These are phyloP conservation scores for Cadophora sp. DNA, from an alignment of 2,329 filamentous ascomycete genomes.

Conservation along the genomic window DNA sequence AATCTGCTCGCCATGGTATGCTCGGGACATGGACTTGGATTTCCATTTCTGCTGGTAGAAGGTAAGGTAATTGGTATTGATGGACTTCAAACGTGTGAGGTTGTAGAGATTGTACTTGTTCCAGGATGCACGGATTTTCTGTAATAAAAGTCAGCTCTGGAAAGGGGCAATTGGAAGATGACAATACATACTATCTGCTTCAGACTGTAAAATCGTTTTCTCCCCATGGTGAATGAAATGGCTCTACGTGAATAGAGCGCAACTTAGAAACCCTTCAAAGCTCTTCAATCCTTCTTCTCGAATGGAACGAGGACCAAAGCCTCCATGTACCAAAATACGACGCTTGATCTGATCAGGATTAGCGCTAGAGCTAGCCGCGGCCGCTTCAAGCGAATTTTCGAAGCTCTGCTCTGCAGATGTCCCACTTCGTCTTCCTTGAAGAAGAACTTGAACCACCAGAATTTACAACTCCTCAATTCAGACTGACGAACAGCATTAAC, in stretches of 20 bases:
- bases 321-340: background rate
- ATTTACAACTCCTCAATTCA: conserved; percentile 6
- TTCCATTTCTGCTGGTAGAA: conserved; percentile 99
- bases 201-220: conserved; percentile 71
- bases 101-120: conserved; percentile 98
- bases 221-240: conserved; percentile 47
- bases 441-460: background rate
- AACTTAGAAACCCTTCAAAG: background rate
- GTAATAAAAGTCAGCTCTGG: conserved; percentile 32
- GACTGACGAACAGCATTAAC: background rate
- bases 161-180: background rate
- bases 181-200: conserved; percentile 65
- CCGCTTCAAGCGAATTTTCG: conserved; percentile 11
- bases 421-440: background rate
- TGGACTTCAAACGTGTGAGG: conserved; percentile 62
- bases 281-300: background rate
- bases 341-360: background rate
- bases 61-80: conserved; percentile 58
- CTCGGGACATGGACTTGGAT: conserved; percentile 82
- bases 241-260: background rate
- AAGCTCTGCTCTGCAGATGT: background rate
- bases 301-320: conserved; percentile 2
- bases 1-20: conserved; percentile 95
- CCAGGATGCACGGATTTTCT: conserved; percentile 97
- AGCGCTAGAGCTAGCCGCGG: background rate